Evolutionary conservation across 805 yeast genomes (phyloP).

Genomic region (Metschnikowia vanudenii): DNA sequence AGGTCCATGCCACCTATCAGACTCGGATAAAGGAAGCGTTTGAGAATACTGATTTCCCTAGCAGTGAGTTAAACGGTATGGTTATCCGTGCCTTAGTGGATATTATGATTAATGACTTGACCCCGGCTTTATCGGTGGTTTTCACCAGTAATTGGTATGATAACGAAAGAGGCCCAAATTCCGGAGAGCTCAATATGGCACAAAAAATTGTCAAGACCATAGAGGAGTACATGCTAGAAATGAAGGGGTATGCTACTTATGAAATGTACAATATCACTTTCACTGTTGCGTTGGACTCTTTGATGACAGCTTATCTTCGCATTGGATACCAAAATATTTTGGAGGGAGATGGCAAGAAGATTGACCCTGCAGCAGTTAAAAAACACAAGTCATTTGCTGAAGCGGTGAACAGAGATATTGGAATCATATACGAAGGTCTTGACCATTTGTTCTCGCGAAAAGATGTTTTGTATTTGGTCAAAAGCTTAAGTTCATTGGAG

Average conservation of each 20-base stretch:
- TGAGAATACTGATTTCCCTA: slow-evolving; percentile 50
- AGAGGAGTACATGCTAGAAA: slow-evolving; percentile 70
- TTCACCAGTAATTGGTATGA: slow-evolving; percentile 74
- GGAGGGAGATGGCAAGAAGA: slow-evolving; percentile 42
- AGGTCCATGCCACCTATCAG: slow-evolving; percentile 50
- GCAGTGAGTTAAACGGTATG: slow-evolving; percentile 77
- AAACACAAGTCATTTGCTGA: slow-evolving; percentile 39
- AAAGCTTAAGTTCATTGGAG: slow-evolving; percentile 42
- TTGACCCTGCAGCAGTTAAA: slow-evolving; percentile 38
- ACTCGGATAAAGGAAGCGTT: slow-evolving; percentile 35
- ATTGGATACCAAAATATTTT: slow-evolving; percentile 42
- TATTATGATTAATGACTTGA: slow-evolving; percentile 71
- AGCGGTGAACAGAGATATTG: slow-evolving; percentile 38
- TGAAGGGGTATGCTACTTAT: slow-evolving; percentile 46
- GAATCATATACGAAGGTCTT: slow-evolving; percentile 36
- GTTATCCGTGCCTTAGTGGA: slow-evolving; percentile 66
- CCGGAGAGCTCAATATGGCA: slow-evolving; percentile 45
- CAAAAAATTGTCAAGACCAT: slow-evolving; percentile 68
- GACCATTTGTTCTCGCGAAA: slow-evolving; percentile 40
- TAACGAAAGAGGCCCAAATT: slow-evolving; percentile 19
- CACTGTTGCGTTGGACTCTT: slow-evolving; percentile 37
- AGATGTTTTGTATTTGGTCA: slow-evolving; percentile 38
- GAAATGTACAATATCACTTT: slow-evolving; percentile 42
- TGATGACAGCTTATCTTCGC: slow-evolving; percentile 37
- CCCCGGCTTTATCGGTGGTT: slow-evolving; percentile 56